Base-by-base conservation (phyloP, 2,329 filamentous ascomycete genomes). In the Zymoseptoria brevis region DNA sequence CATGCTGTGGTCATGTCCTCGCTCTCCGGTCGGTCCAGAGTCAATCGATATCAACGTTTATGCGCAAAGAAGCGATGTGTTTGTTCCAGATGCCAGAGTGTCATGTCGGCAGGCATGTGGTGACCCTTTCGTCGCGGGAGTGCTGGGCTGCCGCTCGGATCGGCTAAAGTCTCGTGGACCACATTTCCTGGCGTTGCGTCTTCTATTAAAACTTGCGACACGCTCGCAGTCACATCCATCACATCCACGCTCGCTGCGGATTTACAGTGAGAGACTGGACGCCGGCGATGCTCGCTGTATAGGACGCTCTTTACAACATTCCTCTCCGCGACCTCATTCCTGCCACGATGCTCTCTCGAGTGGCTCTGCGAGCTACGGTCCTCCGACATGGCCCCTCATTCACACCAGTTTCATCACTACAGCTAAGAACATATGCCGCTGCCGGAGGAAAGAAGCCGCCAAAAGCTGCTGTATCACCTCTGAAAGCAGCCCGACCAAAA, bases 271-370 rank as follows among this genome's bases (percentile, higher is more conserved):
- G 48, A 45, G 35, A 45, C 35, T 45, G 35, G 4, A n/a, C 35
- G 13, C 13, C 13, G 35, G 35, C 35, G 35, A 45, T 45, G 35
- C 35, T 45, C 13, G 13, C 35, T 45, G 35, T 45, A 45, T 45
- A 45, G 16, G 35, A n/a, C 35, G 13, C 35, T 45, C 35, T 45
- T 4, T n/a, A 45, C 35, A n/a, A 45, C 19, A 11, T 5, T 51
- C 19, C n/a, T 19, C 50, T 19, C 19, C 50, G 19, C 50, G 19
- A 16, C 50, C 9, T 24, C 19, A 11, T 19, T 24, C 45, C 56
- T 51, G 41, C 29, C 57, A 61, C 35, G 22, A 72, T 72, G 70
- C 70, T 72, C 52, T 62, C 67, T 26, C 70, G 69, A 64, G 70
- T 67, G 62, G 68, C 67, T 55, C 64, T 67, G 55, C 59, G 63